Evolutionary conservation across 306 rosid species (phyloP).

Genomic region (Cucumis melo): DNA sequence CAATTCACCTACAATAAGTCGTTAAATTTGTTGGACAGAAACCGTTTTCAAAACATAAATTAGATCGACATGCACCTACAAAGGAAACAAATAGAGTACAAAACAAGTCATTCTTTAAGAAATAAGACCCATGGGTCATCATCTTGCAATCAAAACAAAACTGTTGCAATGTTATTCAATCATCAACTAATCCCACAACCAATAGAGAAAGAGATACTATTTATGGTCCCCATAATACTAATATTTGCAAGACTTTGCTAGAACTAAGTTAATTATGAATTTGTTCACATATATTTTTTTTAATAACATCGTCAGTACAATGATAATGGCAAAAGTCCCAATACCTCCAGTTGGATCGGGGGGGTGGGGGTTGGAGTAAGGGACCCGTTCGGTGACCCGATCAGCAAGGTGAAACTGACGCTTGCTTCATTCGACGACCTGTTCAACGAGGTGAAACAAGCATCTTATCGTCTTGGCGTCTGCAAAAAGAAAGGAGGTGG

Average conservation of each 20-base stretch:
- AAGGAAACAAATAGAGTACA: background rate
- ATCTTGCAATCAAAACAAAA: background rate
- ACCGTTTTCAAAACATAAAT: background rate
- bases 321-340: slow-evolving; percentile 2
- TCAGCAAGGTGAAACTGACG: too few species aligned
- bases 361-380: too few species aligned
- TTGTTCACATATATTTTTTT: background rate
- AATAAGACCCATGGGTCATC: background rate
- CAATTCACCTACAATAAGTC: slow-evolving; percentile 46
- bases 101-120: background rate
- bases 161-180: background rate
- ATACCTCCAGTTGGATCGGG: too few species aligned
- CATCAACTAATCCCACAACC: background rate
- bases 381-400: too few species aligned
- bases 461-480: too few species aligned
- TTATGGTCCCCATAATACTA: background rate
- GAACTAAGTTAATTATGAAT: background rate
- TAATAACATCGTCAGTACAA: background rate
- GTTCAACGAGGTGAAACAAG: too few species aligned
- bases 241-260: background rate
- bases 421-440: too few species aligned
- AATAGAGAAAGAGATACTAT: background rate
- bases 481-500: too few species aligned
- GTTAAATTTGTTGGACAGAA: background rate
- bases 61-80: slow-evolving; percentile 76